A percentile compares a stretch with the other conserved stretches of the same genome.
Evolutionary conservation across 1,139 yeast species (phyloP).

Genomic region (Zygotorulaspora mrakii): DNA sequence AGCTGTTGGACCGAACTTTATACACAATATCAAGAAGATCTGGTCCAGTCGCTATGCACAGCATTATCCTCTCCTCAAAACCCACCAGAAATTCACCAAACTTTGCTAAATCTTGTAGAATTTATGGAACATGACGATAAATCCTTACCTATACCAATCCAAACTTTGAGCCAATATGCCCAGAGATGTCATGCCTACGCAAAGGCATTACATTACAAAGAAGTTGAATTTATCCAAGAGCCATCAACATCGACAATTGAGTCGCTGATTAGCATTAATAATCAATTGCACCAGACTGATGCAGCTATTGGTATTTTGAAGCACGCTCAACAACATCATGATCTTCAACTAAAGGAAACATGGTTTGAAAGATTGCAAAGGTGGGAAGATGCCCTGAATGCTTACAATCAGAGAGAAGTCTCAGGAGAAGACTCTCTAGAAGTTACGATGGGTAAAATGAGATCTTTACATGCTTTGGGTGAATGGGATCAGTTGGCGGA

Average conservation of each 20-base stretch:
- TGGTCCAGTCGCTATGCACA: conserved; percentile 77
- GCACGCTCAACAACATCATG: conserved; percentile 93
- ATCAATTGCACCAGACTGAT: conserved; percentile 92
- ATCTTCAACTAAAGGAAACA: conserved; percentile 86
- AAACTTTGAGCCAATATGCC: conserved; percentile 88
- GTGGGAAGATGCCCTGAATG: conserved; percentile 96
- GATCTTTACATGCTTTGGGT: conserved; percentile 94
- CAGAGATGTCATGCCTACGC: conserved; percentile 97
- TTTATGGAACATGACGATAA: conserved; percentile 98
- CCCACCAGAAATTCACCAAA: conserved; percentile 94
- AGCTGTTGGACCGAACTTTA: conserved; percentile 94
- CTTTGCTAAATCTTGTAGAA: conserved; percentile 83
- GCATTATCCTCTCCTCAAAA: conserved; percentile 88
- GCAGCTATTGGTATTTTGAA: conserved; percentile 96
- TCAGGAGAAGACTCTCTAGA: conserved; percentile 53
- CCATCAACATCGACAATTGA: conserved; percentile 92
- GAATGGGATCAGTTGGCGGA: conserved; percentile 95
- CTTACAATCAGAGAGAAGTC: conserved; percentile 72
- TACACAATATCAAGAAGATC: conserved; percentile 87
- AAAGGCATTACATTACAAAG: conserved; percentile 93
- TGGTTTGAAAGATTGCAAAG: conserved; percentile 97
- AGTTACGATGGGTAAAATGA: conserved; percentile 94
- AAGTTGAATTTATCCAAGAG: conserved; percentile 88
- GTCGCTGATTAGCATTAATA: conserved; percentile 84
- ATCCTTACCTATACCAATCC: conserved; percentile 83